A percentile compares a stretch with the other conserved stretches of the same genome.
phyloP scores from a whole-genome alignment of 257 asterid genomes.

The Anisodus acutangulus region DNA sequence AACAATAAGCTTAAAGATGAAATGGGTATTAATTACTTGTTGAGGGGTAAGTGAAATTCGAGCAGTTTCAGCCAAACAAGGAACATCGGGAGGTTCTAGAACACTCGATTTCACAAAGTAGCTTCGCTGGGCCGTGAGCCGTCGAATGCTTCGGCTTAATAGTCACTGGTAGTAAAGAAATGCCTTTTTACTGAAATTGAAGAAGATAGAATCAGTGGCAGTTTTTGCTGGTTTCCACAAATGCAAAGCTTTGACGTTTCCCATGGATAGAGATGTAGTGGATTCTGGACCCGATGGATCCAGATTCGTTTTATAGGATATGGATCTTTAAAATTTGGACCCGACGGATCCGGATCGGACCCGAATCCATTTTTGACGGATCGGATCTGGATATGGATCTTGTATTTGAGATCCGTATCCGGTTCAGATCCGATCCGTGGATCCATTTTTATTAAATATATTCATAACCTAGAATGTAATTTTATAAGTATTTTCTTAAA shows the following conservation, averaged over 20 bases:
- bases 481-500: no score
- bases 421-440: no score
- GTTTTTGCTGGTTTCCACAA: slow-evolving; percentile 5
- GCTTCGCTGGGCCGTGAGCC: background rate
- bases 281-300: no score
- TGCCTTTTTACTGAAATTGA: slow-evolving; percentile 29
- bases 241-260: slow-evolving; percentile 30
- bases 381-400: no score
- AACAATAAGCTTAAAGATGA: no score
- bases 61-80: slow-evolving; percentile 78
- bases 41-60: slow-evolving; percentile 64
- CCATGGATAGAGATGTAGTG: slow-evolving; percentile 31
- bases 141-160: slow-evolving; percentile 11
- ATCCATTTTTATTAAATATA: no score
- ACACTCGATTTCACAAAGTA: slow-evolving; percentile 42
- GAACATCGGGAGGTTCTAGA: slow-evolving; percentile 71
- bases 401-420: no score
- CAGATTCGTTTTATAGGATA: no score
- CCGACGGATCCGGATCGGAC: no score
- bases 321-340: no score
- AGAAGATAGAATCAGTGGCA: background rate
- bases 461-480: no score
- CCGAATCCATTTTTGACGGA: no score
- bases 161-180: background rate
- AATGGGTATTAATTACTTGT: slow-evolving; percentile 40